Conservation (phyloP, 345 rosid genomes). For the Psidium friedrichsthalianum region DNA sequence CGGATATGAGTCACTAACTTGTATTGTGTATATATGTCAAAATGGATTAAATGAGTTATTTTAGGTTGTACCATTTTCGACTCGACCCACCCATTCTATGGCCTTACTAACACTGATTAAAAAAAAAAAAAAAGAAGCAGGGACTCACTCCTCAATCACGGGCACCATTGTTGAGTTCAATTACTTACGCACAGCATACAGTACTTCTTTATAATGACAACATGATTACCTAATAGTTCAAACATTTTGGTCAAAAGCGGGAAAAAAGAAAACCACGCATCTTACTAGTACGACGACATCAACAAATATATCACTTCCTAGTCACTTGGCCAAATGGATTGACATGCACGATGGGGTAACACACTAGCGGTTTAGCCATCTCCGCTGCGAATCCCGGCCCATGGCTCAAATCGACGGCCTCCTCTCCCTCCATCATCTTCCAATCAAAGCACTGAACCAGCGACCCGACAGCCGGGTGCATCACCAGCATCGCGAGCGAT, state of each 20-base stretch:
- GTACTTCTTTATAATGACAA: neutral
- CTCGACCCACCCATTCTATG: too few relatives aligned
- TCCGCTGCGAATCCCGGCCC: conserved; percentile 20
- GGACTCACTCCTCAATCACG: neutral
- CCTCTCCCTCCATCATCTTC: conserved; percentile 14
- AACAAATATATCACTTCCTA: neutral
- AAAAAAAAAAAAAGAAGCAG: rapidly evolving
- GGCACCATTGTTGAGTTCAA: neutral
- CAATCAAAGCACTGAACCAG: conserved; percentile 41
- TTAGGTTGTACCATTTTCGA: too few relatives aligned
- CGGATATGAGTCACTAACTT: too few relatives aligned
- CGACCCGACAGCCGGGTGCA: conserved; percentile 19
- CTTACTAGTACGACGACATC: neutral
- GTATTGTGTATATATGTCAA: too few relatives aligned
- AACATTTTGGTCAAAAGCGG: neutral
- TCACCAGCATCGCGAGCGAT: conserved; percentile 7
- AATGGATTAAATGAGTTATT: too few relatives aligned
- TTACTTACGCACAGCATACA: neutral
- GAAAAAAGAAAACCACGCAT: neutral
- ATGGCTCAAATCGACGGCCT: conserved; percentile 3
- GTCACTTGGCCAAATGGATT: neutral
- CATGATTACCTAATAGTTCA: neutral
- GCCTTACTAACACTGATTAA: too few relatives aligned
- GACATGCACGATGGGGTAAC: conserved; percentile 20
- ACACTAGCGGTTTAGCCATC: conserved; percentile 39